A percentile compares a stretch with the other conserved stretches of the same genome.
Evolutionary conservation across 2,329 filamentous ascomycete genomes (phyloP).

Genomic region (Colletotrichum musae): DNA sequence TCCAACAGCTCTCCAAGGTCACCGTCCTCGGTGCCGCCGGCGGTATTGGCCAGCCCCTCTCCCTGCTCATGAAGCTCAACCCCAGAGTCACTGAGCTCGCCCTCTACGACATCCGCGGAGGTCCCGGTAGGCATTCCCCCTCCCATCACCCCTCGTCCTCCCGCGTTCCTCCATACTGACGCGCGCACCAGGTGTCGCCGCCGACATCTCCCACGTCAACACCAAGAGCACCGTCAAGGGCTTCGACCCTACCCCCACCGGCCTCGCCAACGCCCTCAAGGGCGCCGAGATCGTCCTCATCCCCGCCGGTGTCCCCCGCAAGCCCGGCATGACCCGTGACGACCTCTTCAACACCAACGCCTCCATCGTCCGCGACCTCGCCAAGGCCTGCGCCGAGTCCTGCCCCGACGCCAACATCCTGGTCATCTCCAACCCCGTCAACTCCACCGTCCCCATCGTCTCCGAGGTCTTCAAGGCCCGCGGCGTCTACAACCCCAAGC

Average conservation of each 20-base stretch:
- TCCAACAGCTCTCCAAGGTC: conserved; percentile 89
- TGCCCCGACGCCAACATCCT: conserved; percentile 94
- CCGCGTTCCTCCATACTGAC: background rate
- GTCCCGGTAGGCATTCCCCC: conserved; percentile 77
- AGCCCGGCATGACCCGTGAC: conserved; percentile 99
- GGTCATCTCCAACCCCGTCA: conserved; percentile 99
- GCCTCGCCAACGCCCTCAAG: conserved; percentile 85
- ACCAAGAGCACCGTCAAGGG: conserved; percentile 96
- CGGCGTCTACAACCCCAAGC: conserved; percentile 99
- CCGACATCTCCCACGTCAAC: conserved; percentile 99
- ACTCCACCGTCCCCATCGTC: conserved; percentile 98
- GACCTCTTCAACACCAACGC: conserved; percentile 99
- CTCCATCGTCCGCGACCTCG: conserved; percentile 98
- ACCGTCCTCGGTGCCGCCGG: conserved; percentile 96
- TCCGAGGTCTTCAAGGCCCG: conserved; percentile 96
- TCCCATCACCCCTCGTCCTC: background rate
- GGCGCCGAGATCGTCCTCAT: conserved; percentile 96
- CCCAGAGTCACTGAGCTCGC: conserved; percentile 93
- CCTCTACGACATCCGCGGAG: conserved; percentile 97
- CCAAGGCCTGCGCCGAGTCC: conserved; percentile 92
- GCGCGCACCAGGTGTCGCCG: conserved; percentile 86
- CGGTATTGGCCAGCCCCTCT: conserved; percentile 98
- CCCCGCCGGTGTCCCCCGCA: conserved; percentile 97
- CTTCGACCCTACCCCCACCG: conserved; percentile 83
- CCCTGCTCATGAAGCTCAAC: conserved; percentile 98